Evolutionary conservation across 176 grass and related monocot species (phyloP).

Genomic region (Carex cristatella): DNA sequence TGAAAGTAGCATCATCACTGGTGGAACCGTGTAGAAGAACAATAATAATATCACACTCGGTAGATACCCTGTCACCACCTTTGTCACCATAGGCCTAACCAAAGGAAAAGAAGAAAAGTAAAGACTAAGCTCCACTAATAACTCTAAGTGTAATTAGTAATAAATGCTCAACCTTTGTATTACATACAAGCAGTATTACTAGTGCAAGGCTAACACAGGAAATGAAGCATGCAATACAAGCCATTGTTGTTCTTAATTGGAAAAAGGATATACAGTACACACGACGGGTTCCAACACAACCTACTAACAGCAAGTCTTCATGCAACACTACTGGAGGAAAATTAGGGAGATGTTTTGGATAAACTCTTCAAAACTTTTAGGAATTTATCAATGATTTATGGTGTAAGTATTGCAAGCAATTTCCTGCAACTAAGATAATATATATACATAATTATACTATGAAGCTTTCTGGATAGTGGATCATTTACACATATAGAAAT

Average conservation of each 20-base stretch:
- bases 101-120: neutral
- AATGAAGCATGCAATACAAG: too few species aligned
- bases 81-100: conserved; percentile 46
- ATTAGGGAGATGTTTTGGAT: neutral
- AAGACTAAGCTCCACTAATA: neutral
- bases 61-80: conserved; percentile 78
- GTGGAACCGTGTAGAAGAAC: conserved; percentile 76
- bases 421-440: neutral
- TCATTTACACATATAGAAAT: neutral
- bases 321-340: neutral
- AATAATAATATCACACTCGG: conserved; percentile 79
- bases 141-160: neutral
- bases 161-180: neutral
- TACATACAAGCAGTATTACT: neutral
- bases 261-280: too few species aligned
- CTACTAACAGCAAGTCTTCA: neutral
- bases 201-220: neutral
- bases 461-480: neutral
- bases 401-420: neutral
- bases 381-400: neutral
- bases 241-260: too few species aligned
- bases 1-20: conserved; percentile 87
- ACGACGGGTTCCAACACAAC: too few species aligned
- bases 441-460: neutral
- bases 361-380: neutral